These are phyloP conservation scores for Rhizopogon vesiculosus DNA, from an alignment of 768 basidiomycete genomes.

Conservation along the genomic window DNA sequence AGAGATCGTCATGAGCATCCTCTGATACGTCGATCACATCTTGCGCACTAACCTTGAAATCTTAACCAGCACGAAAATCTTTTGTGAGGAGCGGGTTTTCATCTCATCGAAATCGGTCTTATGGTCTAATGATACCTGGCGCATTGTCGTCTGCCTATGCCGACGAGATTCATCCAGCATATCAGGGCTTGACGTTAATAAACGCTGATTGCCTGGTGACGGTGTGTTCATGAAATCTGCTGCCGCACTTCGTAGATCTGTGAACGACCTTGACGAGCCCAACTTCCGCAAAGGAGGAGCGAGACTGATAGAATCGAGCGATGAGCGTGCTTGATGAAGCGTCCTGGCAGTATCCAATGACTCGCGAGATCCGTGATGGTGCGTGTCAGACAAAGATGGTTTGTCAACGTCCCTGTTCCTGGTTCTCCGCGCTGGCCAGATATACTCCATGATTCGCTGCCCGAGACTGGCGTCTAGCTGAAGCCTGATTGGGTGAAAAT, in stretches of 20 bases:
- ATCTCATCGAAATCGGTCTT: slow-evolving; percentile 71
- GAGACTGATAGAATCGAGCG: slow-evolving; percentile 29
- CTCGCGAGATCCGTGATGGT: slow-evolving; percentile 29
- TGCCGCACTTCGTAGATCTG: slow-evolving; percentile 52
- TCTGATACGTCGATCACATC: neutral
- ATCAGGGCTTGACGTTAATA: slow-evolving; percentile 12
- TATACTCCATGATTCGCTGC: slow-evolving; percentile 78
- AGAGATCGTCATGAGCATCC: slow-evolving; percentile 8
- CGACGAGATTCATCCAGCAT: slow-evolving; percentile 17
- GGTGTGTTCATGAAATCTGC: slow-evolving; percentile 25
- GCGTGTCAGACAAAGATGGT: slow-evolving; percentile 9
- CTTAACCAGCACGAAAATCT: slow-evolving; percentile 77
- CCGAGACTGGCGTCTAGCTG: slow-evolving; percentile 85
- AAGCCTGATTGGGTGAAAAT: slow-evolving; percentile 80
- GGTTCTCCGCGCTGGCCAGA: slow-evolving; percentile 66
- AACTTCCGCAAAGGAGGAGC: slow-evolving; percentile 46
- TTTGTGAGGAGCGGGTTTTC: slow-evolving; percentile 75
- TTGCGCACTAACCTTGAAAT: slow-evolving; percentile 53
- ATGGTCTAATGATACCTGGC: neutral
- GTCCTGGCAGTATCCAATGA: slow-evolving; percentile 50
- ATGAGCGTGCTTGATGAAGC: slow-evolving; percentile 25
- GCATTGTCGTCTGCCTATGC: slow-evolving; percentile 8
- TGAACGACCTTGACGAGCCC: slow-evolving; percentile 64
- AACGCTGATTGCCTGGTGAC: slow-evolving; percentile 5
- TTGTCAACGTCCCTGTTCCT: slow-evolving; percentile 12